Evolutionary conservation across 768 basidiomycete species (phyloP), one percentile per base, ranked within the genome.

Genomic region (Heimioporus sp.): DNA sequence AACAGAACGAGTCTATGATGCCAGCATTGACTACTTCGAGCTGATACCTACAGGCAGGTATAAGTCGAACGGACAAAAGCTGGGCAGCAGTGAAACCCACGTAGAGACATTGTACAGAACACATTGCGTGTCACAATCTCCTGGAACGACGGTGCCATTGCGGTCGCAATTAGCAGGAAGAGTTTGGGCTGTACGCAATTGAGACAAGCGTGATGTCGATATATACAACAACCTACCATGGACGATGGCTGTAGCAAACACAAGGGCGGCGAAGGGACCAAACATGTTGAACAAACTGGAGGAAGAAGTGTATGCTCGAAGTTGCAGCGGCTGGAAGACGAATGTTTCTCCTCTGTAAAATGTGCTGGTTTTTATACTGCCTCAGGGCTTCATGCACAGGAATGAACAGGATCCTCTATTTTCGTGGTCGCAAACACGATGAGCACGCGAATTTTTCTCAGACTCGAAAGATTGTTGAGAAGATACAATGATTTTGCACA

Each of bases 101-200:
- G 83, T 83, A 35, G 85, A 86, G 54, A 78, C 80, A 48, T 81
- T 78, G 61, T 84, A 59, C 17, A 74, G 64, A 34, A 79, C 77
- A 57, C 82, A 87, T 66, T 90, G 89, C 50, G 53, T 59, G 67
- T 89, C n/a, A 64, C 88, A 90, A 52, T 88, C 83, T 31, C 80
- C 81, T 6, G 63, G 58, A 53, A 70, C 59, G 48, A 90, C 76
- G 46, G 79, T 85, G 63, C 83, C 83, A 17, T 65, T 75, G 56
- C 88, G 81, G 16, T 77, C 71, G 64, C 88, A 89, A 37, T 69
- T 61, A 45, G 63, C 54, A 34, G 76, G 76, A 50, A 72, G 56
- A 10, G 52, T 7, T 5, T 76, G 81, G 62, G 85, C 84, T 30
- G 54, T 28, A 28, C 6, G 5, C 24, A 28, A 28, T 28, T 28